phyloP scores from a whole-genome alignment of 2,329 filamentous ascomycete species.

The Ascosphaera pollenicola region DNA sequence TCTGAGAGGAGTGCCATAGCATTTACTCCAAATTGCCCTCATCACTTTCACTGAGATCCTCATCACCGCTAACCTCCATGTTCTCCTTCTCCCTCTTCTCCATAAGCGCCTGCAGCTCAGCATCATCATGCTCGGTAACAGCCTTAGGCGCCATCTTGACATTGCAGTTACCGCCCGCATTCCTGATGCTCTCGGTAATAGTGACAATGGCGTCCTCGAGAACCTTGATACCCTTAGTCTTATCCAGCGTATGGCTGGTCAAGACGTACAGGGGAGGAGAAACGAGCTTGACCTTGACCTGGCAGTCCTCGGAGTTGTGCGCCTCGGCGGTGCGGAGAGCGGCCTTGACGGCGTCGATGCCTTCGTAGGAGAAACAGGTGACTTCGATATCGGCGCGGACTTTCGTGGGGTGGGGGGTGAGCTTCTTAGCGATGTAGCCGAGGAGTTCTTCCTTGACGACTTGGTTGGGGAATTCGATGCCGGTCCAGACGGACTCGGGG shows the following conservation, averaged over 20 bases:
- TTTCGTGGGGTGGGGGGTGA: conserved; percentile 97
- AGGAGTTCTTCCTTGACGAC: conserved; percentile 74
- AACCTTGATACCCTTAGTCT: conserved; percentile 60
- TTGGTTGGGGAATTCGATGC: conserved; percentile 70
- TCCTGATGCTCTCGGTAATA: conserved; percentile 60
- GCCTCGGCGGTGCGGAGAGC: conserved; percentile 81
- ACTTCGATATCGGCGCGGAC: conserved; percentile 95
- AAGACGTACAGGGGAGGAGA: conserved; percentile 92
- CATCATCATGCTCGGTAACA: conserved; percentile 95
- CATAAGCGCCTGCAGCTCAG: conserved; percentile 92
- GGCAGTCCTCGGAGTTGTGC: conserved; percentile 73
- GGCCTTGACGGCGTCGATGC: conserved; percentile 93
- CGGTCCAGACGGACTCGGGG: conserved; percentile 72
- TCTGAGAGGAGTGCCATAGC: not conserved
- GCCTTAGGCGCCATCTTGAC: conserved; percentile 99
- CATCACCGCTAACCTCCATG: conserved; percentile 90
- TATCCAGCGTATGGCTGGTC: conserved; percentile 89
- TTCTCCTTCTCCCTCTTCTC: conserved; percentile 98
- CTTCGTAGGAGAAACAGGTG: conserved; percentile 87
- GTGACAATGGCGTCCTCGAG: conserved; percentile 79
- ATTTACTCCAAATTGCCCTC: conserved; percentile 35
- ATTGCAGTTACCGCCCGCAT: conserved; percentile 53
- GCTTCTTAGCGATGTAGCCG: conserved; percentile 87
- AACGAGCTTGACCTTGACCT: conserved; percentile 98
- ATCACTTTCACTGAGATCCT: conserved; percentile 88